Percentiles rank a stretch among this genome's conserved stretches.
These are phyloP conservation scores for Medicago ruthenica DNA, from an alignment of 306 rosid species.

Conservation along the genomic window DNA sequence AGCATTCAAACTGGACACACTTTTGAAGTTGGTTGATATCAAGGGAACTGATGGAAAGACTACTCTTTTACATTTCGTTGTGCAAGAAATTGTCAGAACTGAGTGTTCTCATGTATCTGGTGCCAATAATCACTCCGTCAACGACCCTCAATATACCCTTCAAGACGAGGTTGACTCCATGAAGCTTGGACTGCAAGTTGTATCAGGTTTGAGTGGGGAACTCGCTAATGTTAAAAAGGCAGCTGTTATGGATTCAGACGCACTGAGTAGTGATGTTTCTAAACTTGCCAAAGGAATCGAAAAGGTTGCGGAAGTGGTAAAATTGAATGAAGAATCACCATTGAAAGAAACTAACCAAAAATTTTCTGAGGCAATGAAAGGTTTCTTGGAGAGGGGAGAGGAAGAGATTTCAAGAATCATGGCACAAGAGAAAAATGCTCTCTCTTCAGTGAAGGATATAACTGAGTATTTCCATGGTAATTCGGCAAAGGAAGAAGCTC, in stretches of 20 bases:
- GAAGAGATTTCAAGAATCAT: slow-evolving; percentile 68
- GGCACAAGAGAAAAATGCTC: slow-evolving; percentile 60
- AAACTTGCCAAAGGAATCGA: slow-evolving; percentile 72
- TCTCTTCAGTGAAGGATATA: slow-evolving; percentile 74
- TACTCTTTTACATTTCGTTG: slow-evolving; percentile 86
- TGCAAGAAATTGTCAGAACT: slow-evolving; percentile 81
- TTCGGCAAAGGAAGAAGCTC: slow-evolving; percentile 92
- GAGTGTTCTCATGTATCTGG: slow-evolving; percentile 76
- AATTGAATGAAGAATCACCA: slow-evolving; percentile 61
- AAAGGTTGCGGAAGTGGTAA: slow-evolving; percentile 61
- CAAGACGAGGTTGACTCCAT: slow-evolving; percentile 69
- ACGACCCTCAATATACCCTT: slow-evolving; percentile 53
- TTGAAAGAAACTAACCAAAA: slow-evolving; percentile 58
- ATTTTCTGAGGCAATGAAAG: slow-evolving; percentile 68
- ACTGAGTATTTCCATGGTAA: slow-evolving; percentile 88
- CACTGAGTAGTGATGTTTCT: slow-evolving; percentile 67
- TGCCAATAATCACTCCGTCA: slow-evolving; percentile 45
- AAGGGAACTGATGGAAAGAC: slow-evolving; percentile 89
- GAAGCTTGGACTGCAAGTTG: slow-evolving; percentile 88
- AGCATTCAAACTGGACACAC: slow-evolving; percentile 92
- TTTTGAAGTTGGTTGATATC: slow-evolving; percentile 82
- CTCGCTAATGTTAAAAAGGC: slow-evolving; percentile 81
- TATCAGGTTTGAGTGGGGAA: slow-evolving; percentile 89
- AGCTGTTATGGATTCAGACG: slow-evolving; percentile 85
- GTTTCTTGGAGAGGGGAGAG: slow-evolving; percentile 68